A percentile compares a stretch with the other conserved stretches of the same genome.
Evolutionary conservation across 441 rosid genomes (phyloP).

Genomic region (Omphalea diandra): DNA sequence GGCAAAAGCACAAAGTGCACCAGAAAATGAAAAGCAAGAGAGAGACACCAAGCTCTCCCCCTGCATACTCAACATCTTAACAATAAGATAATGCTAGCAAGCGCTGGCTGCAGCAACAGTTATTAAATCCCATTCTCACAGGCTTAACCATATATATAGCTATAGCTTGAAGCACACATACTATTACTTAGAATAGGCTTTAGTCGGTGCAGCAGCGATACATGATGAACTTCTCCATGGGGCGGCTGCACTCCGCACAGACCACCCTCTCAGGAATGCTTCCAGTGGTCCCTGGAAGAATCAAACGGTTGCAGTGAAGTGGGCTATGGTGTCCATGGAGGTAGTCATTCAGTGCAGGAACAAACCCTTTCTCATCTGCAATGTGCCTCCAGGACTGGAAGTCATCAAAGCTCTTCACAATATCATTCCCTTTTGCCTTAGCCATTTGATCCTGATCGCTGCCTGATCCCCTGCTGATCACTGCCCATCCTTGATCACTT

Average conservation of each 20-base stretch:
- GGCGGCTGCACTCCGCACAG: constrained; percentile 60
- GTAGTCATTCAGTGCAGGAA: constrained; percentile 48
- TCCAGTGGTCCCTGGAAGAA: constrained; percentile 52
- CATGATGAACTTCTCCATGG: constrained; percentile 68
- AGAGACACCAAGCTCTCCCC: too few relatives aligned
- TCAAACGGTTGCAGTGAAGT: constrained; percentile 62
- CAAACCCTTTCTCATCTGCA: constrained; percentile 39
- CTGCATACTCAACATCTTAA: too few relatives aligned
- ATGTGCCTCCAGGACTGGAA: constrained; percentile 39
- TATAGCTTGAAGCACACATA: not conserved
- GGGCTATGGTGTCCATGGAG: constrained; percentile 46
- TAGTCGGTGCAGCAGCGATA: constrained; percentile 69
- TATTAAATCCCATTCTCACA: not conserved
- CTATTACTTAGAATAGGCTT: not conserved
- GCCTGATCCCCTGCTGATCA: constrained; percentile 41
- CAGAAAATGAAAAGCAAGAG: too few relatives aligned
- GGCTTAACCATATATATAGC: not conserved
- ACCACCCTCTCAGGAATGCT: constrained; percentile 54
- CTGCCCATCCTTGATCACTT: constrained; percentile 71
- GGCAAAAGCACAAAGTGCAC: not conserved
- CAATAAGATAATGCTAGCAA: too few relatives aligned
- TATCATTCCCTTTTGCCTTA: constrained; percentile 46
- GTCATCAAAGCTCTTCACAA: constrained; percentile 39
- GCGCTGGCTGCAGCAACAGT: too few relatives aligned
- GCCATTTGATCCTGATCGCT: constrained; percentile 31